Conservation (phyloP, 768 basidiomycete species). For the Leccinum boreale region DNA sequence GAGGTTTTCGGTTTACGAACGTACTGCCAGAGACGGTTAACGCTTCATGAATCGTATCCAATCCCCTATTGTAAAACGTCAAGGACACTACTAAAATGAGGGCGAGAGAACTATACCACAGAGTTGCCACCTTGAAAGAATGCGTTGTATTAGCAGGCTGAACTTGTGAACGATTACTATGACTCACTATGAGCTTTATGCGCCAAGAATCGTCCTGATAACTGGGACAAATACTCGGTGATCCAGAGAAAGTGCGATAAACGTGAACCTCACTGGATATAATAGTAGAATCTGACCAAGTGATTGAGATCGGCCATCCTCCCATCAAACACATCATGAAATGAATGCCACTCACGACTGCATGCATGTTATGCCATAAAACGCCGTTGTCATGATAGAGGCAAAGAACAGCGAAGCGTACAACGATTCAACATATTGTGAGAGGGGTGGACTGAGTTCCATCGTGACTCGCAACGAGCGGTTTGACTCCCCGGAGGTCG, state of each 20-base stretch:
- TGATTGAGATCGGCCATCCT: background rate
- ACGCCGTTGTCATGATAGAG: background rate
- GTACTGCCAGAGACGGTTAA: conserved; percentile 8
- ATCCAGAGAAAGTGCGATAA: background rate
- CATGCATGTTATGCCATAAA: background rate
- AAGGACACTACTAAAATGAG: background rate
- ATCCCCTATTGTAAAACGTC: conserved; percentile 1
- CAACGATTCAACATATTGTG: background rate
- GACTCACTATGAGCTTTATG: conserved; percentile 14
- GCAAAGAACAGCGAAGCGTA: background rate
- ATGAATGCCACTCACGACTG: background rate
- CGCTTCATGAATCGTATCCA: conserved; percentile 13
- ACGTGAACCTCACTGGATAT: background rate
- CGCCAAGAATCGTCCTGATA: conserved; percentile 1
- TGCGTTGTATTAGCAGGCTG: background rate
- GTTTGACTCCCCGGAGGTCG: background rate
- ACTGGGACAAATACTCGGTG: background rate
- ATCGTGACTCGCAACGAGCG: background rate
- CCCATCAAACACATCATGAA: background rate
- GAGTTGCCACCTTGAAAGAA: conserved; percentile 2
- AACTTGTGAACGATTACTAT: background rate
- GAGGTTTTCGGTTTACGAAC: background rate
- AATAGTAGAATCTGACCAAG: background rate
- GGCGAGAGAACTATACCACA: conserved; percentile 1
- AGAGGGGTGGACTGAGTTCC: background rate